phyloP scores from a whole-genome alignment of 1,139 yeast species.

The Pichia sp. region DNA sequence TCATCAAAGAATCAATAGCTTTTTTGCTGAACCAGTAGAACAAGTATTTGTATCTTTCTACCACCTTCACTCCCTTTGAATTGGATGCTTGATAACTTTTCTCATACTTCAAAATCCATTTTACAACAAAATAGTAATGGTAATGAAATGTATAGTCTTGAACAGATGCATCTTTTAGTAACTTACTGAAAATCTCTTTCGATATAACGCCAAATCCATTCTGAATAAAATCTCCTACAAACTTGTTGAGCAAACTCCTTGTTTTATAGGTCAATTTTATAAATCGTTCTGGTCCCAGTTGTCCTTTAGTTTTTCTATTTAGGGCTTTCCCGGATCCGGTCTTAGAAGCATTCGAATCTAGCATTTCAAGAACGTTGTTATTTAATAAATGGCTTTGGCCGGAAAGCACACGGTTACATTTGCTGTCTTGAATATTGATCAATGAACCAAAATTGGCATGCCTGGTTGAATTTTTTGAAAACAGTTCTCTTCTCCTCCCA shows the following conservation, averaged over 20 bases:
- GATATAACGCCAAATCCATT: conserved; percentile 73
- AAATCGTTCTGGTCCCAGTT: neutral
- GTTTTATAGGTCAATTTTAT: conserved; percentile 4
- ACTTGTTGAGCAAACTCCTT: conserved; percentile 35
- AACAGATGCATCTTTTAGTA: conserved; percentile 20
- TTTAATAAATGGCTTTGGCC: conserved; percentile 49
- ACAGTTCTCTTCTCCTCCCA: conserved; percentile 51
- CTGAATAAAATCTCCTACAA: conserved; percentile 59
- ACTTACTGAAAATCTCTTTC: conserved; percentile 31
- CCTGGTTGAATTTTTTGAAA: conserved; percentile 60
- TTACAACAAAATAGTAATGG: conserved; percentile 56
- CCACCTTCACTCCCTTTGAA: conserved; percentile 13
- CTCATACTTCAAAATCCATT: conserved; percentile 65
- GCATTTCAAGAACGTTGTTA: conserved; percentile 24
- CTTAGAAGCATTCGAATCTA: conserved; percentile 45
- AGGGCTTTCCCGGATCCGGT: conserved; percentile 10
- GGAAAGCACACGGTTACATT: conserved; percentile 59
- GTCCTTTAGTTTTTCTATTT: neutral
- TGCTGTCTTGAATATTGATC: conserved; percentile 56
- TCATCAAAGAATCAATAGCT: conserved; percentile 56
- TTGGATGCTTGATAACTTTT: conserved; percentile 31
- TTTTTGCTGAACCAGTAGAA: conserved; percentile 66
- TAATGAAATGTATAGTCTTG: conserved; percentile 29
- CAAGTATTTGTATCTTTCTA: conserved; percentile 54
- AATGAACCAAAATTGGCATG: conserved; percentile 92